Evolutionary conservation across 2,329 filamentous ascomycete genomes (phyloP).

Genomic region (Sclerotinia minor): DNA sequence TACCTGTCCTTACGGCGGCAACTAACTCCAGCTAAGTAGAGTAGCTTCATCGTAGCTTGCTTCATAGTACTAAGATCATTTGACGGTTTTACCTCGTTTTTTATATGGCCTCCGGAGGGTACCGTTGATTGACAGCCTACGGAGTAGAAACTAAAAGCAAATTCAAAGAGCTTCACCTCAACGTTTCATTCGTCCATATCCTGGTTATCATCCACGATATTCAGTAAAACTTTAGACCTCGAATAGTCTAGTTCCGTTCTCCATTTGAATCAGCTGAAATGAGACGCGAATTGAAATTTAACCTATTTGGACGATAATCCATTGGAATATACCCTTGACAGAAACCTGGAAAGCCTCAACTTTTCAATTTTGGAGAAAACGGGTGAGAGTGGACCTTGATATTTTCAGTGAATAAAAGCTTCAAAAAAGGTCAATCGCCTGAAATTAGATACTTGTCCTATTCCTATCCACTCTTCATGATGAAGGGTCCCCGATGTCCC

Average conservation of each 20-base stretch:
- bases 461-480: constrained; percentile 12
- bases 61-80: constrained; percentile 19
- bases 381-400: constrained; percentile 23
- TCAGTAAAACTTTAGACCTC: constrained; percentile 16
- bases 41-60: no score
- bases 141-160: constrained; percentile 8
- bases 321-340: neutral
- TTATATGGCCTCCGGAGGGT: constrained; percentile 13
- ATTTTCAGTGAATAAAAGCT: neutral
- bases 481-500: constrained; percentile 3
- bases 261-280: constrained; percentile 17
- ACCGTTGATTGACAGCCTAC: constrained; percentile 3
- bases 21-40: neutral
- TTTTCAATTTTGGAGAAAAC: constrained; percentile 12
- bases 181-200: neutral
- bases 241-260: constrained; percentile 3
- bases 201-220: constrained; percentile 9
- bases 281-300: constrained; percentile 19
- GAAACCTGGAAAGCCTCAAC: constrained; percentile 15
- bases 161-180: constrained; percentile 7
- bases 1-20: constrained; percentile 16
- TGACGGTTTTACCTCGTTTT: constrained; percentile 14
- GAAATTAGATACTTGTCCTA: constrained; percentile 1
- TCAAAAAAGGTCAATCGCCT: neutral
- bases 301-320: constrained; percentile 5